Percentiles rank a stretch among this genome's conserved stretches.
phyloP scores from a whole-genome alignment of 805 yeast species.

The Yamadazyma olivae region DNA sequence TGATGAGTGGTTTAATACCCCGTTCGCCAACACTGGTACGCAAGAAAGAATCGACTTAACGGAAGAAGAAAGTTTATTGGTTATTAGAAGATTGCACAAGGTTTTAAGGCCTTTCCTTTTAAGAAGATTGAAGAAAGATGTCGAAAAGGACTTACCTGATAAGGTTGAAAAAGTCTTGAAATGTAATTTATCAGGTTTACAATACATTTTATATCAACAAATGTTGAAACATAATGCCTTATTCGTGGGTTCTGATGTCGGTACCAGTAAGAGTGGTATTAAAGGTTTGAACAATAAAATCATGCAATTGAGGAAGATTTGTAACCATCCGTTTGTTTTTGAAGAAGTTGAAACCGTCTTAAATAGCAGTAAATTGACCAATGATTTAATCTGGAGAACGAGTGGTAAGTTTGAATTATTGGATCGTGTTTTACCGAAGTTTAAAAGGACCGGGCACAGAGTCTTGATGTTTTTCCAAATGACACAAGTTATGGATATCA shows the following conservation, averaged over 20 bases:
- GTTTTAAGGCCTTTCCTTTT: slow-evolving; percentile 81
- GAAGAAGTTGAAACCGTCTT: slow-evolving; percentile 75
- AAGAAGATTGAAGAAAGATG: slow-evolving; percentile 83
- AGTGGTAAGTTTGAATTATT: slow-evolving; percentile 80
- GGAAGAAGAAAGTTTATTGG: slow-evolving; percentile 81
- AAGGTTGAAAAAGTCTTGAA: slow-evolving; percentile 80
- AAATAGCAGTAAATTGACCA: slow-evolving; percentile 60
- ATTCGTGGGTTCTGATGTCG: slow-evolving; percentile 61
- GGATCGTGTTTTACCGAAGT: slow-evolving; percentile 73
- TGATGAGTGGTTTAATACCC: slow-evolving; percentile 89
- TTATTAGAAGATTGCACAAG: slow-evolving; percentile 81
- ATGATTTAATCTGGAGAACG: slow-evolving; percentile 69
- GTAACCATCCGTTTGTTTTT: slow-evolving; percentile 85
- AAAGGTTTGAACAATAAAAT: slow-evolving; percentile 79
- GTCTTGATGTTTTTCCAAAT: slow-evolving; percentile 82
- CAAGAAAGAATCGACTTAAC: slow-evolving; percentile 78
- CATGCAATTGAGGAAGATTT: slow-evolving; percentile 82
- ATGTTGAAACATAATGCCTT: slow-evolving; percentile 71
- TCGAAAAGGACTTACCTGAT: slow-evolving; percentile 81
- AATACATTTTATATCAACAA: slow-evolving; percentile 67
- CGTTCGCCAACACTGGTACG: slow-evolving; percentile 80
- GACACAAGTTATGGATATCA: slow-evolving; percentile 88
- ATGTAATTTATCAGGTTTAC: slow-evolving; percentile 74
- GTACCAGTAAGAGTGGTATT: slow-evolving; percentile 61
- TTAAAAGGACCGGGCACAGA: slow-evolving; percentile 71